Percentiles rank a stretch among this genome's conserved stretches.
Evolutionary conservation across 2,329 filamentous ascomycete genomes (phyloP).

Genomic region (Penicillium sp.): DNA sequence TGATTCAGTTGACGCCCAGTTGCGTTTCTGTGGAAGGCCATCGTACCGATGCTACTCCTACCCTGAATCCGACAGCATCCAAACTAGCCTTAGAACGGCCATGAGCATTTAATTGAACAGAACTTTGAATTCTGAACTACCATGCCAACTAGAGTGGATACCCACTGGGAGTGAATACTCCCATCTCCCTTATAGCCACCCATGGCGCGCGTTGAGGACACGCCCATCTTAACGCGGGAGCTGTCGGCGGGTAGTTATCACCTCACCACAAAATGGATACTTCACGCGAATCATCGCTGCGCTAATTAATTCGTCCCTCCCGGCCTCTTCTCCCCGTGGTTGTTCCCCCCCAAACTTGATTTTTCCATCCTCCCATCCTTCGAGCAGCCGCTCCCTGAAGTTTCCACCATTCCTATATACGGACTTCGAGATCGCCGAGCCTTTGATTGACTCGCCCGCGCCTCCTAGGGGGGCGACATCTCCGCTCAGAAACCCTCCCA

Average conservation of each 20-base stretch:
- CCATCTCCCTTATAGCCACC: no score
- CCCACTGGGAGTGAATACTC: no score
- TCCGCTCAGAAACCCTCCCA: conserved; percentile 4
- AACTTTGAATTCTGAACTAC: no score
- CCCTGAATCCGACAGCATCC: no score
- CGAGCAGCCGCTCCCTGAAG: conserved; percentile 4
- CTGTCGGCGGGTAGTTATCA: conserved; percentile 27
- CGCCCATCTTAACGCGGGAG: no score
- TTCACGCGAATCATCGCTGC: conserved; percentile 15
- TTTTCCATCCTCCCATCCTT: conserved; percentile 2
- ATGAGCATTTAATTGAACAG: no score
- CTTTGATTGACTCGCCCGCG: conserved; percentile 11
- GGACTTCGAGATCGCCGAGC: conserved; percentile 6
- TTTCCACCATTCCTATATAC: neutral
- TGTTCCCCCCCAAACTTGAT: conserved; percentile 6
- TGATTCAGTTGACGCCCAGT: no score
- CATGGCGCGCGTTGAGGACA: no score
- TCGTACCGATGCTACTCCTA: no score
- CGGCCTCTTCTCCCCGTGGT: conserved; percentile 10
- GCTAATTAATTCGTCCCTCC: conserved; percentile 16
- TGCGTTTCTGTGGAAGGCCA: no score
- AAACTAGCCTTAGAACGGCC: no score
- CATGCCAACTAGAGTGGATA: no score
- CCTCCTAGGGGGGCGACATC: conserved; percentile 18
- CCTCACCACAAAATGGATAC: conserved; percentile 6